These are phyloP conservation scores for Cyberlindnera maritima DNA, from an alignment of 805 yeast genomes.

Conservation along the genomic window DNA sequence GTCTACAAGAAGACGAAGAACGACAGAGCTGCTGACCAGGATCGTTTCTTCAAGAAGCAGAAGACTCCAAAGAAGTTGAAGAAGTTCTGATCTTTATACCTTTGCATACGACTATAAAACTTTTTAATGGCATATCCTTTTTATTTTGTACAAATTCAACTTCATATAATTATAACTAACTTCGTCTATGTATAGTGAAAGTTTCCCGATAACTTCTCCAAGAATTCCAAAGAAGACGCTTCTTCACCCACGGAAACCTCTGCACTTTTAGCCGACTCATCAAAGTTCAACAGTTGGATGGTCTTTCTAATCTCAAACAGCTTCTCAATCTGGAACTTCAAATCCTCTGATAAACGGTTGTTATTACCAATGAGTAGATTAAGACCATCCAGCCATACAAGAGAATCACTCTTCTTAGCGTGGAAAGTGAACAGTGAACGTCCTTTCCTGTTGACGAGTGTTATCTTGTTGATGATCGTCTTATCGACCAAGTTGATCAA, in stretches of 20 bases:
- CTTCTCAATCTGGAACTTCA: slow-evolving; percentile 42
- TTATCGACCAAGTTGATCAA: slow-evolving; percentile 59
- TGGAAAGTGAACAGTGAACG: slow-evolving; percentile 54
- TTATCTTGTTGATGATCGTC: slow-evolving; percentile 53
- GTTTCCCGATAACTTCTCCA: slow-evolving; percentile 19
- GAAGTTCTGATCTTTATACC: not conserved
- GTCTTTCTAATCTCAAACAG: slow-evolving; percentile 45
- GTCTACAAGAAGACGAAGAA: slow-evolving; percentile 76
- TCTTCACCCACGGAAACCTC: slow-evolving; percentile 7
- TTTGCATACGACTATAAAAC: not conserved
- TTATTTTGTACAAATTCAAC: not conserved
- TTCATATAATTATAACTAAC: too few species aligned
- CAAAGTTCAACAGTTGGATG: slow-evolving; percentile 41
- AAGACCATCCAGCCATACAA: slow-evolving; percentile 78
- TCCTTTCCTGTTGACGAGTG: slow-evolving; percentile 41
- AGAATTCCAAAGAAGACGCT: slow-evolving; percentile 9
- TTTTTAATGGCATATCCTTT: not conserved
- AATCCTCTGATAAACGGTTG: slow-evolving; percentile 39
- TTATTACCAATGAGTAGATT: slow-evolving; percentile 44
- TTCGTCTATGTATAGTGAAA: slow-evolving; percentile 27
- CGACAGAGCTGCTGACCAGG: slow-evolving; percentile 59
- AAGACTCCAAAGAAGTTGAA: slow-evolving; percentile 19
- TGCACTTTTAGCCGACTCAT: slow-evolving; percentile 3
- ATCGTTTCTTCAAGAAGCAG: slow-evolving; percentile 31
- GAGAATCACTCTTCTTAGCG: slow-evolving; percentile 65